Evolutionary conservation across 305 asterid species (phyloP).

Genomic region (Fraxinus albicans): DNA sequence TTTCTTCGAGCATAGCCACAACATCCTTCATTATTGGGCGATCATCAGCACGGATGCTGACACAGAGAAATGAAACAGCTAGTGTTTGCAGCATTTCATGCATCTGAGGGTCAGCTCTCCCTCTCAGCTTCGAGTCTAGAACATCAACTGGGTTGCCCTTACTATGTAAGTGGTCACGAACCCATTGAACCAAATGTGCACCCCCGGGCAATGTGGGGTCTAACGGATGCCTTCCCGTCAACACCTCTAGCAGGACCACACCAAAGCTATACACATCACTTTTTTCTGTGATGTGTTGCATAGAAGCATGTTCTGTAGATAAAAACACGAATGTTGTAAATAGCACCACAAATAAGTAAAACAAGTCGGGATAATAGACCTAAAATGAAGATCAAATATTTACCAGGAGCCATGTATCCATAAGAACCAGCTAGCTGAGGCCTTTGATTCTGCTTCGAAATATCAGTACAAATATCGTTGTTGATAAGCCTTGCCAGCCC

Average conservation of each 20-base stretch:
- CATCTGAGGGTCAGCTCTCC: slow-evolving; percentile 89
- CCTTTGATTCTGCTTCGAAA: slow-evolving; percentile 56
- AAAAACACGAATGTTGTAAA: not conserved
- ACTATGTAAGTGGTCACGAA: slow-evolving; percentile 62
- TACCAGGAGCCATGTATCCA: slow-evolving; percentile 99
- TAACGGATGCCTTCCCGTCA: slow-evolving; percentile 93
- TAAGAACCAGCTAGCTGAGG: slow-evolving; percentile 93
- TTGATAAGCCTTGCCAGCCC: slow-evolving; percentile 79
- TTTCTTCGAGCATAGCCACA: slow-evolving; percentile 89
- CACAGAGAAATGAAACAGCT: slow-evolving; percentile 87
- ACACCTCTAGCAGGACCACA: slow-evolving; percentile 76
- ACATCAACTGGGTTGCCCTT: slow-evolving; percentile 64
- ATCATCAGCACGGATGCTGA: slow-evolving; percentile 60
- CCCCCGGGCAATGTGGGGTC: slow-evolving; percentile 91
- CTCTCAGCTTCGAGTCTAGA: slow-evolving; percentile 88
- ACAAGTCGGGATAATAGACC: not conserved
- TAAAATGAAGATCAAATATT: not conserved
- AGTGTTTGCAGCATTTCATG: slow-evolving; percentile 92
- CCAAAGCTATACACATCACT: slow-evolving; percentile 94
- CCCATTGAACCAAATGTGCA: slow-evolving; percentile 87
- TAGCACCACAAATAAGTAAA: not conserved
- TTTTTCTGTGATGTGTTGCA: slow-evolving; percentile 76
- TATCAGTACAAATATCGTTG: slow-evolving; percentile 25
- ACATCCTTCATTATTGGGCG: slow-evolving; percentile 96
- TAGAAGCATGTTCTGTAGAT: slow-evolving; percentile 74